Conservation (phyloP, 805 yeast genomes). For the Candida xyloterini region DNA sequence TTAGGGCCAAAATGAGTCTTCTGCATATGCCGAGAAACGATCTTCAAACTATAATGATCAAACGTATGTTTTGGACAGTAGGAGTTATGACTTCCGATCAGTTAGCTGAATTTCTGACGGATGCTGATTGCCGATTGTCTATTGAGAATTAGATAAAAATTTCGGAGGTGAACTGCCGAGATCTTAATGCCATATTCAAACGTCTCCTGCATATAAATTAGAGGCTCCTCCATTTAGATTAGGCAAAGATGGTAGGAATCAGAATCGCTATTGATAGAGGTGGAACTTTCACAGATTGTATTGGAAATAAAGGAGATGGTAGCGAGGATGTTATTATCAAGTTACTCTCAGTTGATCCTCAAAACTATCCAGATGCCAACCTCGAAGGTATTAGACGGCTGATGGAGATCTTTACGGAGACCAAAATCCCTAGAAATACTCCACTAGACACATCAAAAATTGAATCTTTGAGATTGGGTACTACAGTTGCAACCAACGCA, state of each 20-base stretch:
- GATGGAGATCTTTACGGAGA: constrained; percentile 56
- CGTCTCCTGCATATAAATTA: neutral
- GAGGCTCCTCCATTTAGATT: neutral
- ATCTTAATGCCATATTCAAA: neutral
- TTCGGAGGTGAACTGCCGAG: neutral
- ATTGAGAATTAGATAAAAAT: too few species aligned
- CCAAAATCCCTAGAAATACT: constrained; percentile 52
- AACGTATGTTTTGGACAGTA: neutral
- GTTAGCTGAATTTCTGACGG: too few species aligned
- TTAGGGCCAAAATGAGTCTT: constrained; percentile 6
- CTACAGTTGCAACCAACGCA: constrained; percentile 96
- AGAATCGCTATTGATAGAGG: constrained; percentile 60
- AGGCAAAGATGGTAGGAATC: constrained; percentile 19
- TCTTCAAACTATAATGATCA: neutral
- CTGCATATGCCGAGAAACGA: neutral
- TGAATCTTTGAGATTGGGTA: constrained; percentile 79
- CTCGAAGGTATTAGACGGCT: constrained; percentile 85
- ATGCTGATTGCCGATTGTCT: too few species aligned
- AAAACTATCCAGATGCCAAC: constrained; percentile 86
- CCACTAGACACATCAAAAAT: constrained; percentile 63
- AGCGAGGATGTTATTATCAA: constrained; percentile 68
- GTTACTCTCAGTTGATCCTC: constrained; percentile 83
- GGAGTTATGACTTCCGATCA: too few species aligned
- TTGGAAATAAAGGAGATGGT: constrained; percentile 49
- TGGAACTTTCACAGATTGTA: constrained; percentile 87